phyloP scores from a whole-genome alignment of 768 basidiomycete genomes.

The Austroboletus eburneus region DNA sequence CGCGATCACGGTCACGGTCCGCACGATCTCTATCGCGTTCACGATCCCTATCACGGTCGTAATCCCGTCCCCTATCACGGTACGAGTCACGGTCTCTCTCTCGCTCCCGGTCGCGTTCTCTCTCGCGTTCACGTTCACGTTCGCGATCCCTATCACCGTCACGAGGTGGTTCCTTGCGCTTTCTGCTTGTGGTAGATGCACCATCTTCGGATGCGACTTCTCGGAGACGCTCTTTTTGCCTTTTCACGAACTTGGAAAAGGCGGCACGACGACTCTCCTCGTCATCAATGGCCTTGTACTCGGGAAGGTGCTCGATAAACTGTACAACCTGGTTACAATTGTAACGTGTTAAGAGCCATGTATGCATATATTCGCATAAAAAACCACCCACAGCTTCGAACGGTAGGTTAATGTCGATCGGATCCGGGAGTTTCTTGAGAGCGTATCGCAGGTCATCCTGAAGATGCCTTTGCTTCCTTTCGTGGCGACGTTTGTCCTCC shows the following conservation, averaged over 20 bases:
- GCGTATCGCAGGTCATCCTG: slow-evolving; percentile 97
- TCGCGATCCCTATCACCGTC: slow-evolving; percentile 50
- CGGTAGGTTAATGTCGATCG: slow-evolving; percentile 66
- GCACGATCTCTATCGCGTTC: slow-evolving; percentile 38
- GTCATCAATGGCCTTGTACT: slow-evolving; percentile 84
- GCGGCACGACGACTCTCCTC: slow-evolving; percentile 81
- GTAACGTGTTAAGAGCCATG: background rate
- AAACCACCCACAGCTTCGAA: slow-evolving; percentile 73
- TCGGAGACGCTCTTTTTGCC: slow-evolving; percentile 88
- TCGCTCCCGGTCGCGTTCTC: slow-evolving; percentile 26
- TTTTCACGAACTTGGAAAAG: slow-evolving; percentile 82
- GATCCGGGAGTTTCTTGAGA: slow-evolving; percentile 81
- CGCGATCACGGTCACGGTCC: slow-evolving; percentile 41
- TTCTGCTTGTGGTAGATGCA: slow-evolving; percentile 71
- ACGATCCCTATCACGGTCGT: slow-evolving; percentile 39
- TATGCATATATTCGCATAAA: background rate
- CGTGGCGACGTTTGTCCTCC: slow-evolving; percentile 82
- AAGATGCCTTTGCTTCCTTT: slow-evolving; percentile 79
- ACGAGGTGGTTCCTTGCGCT: slow-evolving; percentile 65
- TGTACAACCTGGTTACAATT: slow-evolving; percentile 53
- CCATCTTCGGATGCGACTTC: slow-evolving; percentile 80
- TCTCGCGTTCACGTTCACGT: slow-evolving; percentile 34
- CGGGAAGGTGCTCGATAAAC: slow-evolving; percentile 74
- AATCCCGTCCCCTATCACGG: slow-evolving; percentile 31
- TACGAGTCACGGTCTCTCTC: slow-evolving; percentile 26